These are phyloP conservation scores for Tritrichomonas musculus DNA, from an alignment of 208 protist genomes.

Conservation along the genomic window DNA sequence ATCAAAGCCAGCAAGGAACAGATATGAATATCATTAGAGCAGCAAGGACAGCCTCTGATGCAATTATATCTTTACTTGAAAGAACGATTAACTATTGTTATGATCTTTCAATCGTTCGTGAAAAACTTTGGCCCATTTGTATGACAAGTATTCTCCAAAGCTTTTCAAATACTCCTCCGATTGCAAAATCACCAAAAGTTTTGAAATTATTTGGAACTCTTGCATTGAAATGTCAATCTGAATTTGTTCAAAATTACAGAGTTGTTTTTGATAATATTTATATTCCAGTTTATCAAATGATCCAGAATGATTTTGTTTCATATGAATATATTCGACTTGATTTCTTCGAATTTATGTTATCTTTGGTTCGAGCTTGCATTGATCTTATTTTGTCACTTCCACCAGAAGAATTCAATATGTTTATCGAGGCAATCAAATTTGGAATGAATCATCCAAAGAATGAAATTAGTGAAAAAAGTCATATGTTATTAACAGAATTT, in stretches of 20 bases:
- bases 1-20: background rate
- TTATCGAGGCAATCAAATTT: background rate
- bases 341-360: background rate
- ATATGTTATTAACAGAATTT: background rate
- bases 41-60: background rate
- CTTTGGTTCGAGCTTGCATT: background rate
- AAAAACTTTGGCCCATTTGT: background rate
- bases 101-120: background rate
- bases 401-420: background rate
- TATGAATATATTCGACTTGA: background rate
- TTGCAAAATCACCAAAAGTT: background rate
- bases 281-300: background rate
- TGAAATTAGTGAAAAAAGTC: background rate
- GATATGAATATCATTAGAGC: background rate
- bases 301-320: background rate
- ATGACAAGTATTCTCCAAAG: background rate
- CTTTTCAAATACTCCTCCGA: background rate
- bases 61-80: background rate
- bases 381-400: background rate
- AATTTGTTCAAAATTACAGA: background rate
- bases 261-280: background rate
- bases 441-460: background rate
- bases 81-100: background rate
- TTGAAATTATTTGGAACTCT: background rate
- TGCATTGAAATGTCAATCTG: background rate